Evolutionary conservation across 164 flowering plant species (phyloP), one percentile per base, ranked within the genome.

Genomic region (Magnolia changhungtana): DNA sequence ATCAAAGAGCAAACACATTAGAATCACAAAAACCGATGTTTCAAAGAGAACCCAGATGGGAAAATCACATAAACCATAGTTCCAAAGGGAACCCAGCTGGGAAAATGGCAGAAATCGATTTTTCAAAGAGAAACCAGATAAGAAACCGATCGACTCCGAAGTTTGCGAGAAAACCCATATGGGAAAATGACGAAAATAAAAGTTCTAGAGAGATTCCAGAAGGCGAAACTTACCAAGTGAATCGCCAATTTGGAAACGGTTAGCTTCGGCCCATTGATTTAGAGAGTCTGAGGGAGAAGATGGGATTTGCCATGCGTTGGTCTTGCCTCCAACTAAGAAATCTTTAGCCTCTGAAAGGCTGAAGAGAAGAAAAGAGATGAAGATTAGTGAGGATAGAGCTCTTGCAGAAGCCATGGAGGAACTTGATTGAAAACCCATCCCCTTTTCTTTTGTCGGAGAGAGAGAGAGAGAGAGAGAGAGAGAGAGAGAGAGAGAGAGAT

Each of bases 231-330:
- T 84, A 88, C 91, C 89, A 0, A 89, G 88, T 9, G 83, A 71
- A 77, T 87, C 88, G 14, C 92, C 92, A 13, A 86, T 23, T 7
- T 21, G 67, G 76, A 89, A 89, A 3, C 92, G 87, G 11, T 83
- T 16, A 2, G 24, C 64, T 66, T 81, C 78, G 0, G 90, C 87
- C 90, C 92, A 89, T 55, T 75, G 77, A 70, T 89, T 89, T 66
- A 89, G 86, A 6, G 88, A 72, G 70, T 85, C 78, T 10, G 89
- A 86, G 7, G 71, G 7, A 2, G 63, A 50, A 20, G 89, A 79
- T 18, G 92, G 92, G 80, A 87, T 69, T 72, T 81, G 77, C 92
- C 92, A 89, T 13, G 88, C 76, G 63, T 81, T 75, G 1, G 79
- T 64, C 63, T 77, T 87, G 77, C 89, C 89, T 11, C 91, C 90